A percentile compares a stretch with the other conserved stretches of the same genome.
These are phyloP conservation scores for Colletotrichum sansevieriae DNA, from an alignment of 2,329 filamentous ascomycete genomes.

Conservation along the genomic window DNA sequence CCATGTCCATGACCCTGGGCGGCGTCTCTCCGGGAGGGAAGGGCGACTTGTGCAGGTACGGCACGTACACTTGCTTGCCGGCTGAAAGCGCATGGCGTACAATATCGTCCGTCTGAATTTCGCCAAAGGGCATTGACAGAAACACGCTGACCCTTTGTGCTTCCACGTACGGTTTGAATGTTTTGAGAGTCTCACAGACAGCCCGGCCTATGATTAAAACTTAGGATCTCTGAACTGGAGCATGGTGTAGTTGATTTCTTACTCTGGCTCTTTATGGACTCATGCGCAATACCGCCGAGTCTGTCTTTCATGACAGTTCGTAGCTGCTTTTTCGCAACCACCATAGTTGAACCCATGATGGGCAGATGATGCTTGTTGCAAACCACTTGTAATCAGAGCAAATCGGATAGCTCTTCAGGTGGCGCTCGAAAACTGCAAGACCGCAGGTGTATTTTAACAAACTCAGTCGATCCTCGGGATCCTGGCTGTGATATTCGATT, in stretches of 20 bases:
- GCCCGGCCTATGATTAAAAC: conserved; percentile 66
- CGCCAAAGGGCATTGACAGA: conserved; percentile 89
- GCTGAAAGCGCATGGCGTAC: conserved; percentile 81
- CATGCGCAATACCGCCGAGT: conserved; percentile 71
- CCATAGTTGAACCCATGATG: conserved; percentile 66
- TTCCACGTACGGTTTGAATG: conserved; percentile 79
- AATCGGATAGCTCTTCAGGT: no score
- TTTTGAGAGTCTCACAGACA: conserved; percentile 74
- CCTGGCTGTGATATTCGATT: not conserved
- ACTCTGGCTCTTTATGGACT: conserved; percentile 79
- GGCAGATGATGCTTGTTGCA: no score
- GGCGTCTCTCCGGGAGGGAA: conserved; percentile 66
- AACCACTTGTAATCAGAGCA: no score
- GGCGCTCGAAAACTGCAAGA: no score
- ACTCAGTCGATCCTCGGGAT: not conserved
- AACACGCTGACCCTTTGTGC: conserved; percentile 87
- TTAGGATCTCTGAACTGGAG: not conserved
- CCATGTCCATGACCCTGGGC: conserved; percentile 90
- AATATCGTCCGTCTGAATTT: conserved; percentile 86
- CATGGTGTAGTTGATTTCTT: conserved; percentile 49
- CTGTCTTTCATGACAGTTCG: conserved; percentile 77
- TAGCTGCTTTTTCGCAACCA: conserved; percentile 81
- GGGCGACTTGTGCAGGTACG: conserved; percentile 80
- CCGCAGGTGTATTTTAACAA: no score
- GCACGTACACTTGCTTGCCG: conserved; percentile 91